phyloP scores from a whole-genome alignment of 352 stramenopile species.

The Phytophthora pluvialis region DNA sequence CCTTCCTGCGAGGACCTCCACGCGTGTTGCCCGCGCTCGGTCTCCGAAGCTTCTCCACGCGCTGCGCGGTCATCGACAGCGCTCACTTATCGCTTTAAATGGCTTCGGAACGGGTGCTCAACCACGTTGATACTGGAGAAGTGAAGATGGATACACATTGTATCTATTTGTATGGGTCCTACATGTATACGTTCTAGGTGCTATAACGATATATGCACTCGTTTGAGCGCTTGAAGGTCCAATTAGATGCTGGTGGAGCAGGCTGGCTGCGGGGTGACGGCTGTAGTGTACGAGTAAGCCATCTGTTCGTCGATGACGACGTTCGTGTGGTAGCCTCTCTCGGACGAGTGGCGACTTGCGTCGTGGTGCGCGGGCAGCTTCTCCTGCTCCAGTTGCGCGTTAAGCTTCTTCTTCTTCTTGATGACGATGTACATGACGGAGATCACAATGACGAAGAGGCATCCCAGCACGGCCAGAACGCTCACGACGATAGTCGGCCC shows the following conservation, averaged over 20 bases:
- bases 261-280: constrained; percentile 13
- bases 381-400: constrained; percentile 25
- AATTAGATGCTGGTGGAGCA: constrained; percentile 13
- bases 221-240: not conserved
- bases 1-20: constrained; percentile 9
- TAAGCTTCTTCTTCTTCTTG: constrained; percentile 31
- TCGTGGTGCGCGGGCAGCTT: constrained; percentile 8
- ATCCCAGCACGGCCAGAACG: constrained; percentile 22
- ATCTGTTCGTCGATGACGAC: constrained; percentile 23
- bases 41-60: constrained; percentile 15
- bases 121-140: too few species aligned
- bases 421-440: constrained; percentile 20
- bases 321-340: constrained; percentile 25
- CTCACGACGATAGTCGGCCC: constrained; percentile 18
- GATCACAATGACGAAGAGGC: constrained; percentile 21
- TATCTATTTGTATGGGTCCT: constrained; percentile 6
- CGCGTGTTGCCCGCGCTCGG: constrained; percentile 1
- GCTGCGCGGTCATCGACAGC: not conserved
- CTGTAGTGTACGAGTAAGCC: constrained; percentile 8
- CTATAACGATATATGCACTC: constrained; percentile 13
- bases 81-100: constrained; percentile 3
- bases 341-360: constrained; percentile 10
- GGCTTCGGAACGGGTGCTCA: not conserved
- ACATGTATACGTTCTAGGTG: constrained; percentile 7
- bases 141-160: constrained; percentile 9